These are phyloP conservation scores for Aspergillus sp. DNA, from an alignment of 2,329 filamentous ascomycete genomes.

Conservation along the genomic window DNA sequence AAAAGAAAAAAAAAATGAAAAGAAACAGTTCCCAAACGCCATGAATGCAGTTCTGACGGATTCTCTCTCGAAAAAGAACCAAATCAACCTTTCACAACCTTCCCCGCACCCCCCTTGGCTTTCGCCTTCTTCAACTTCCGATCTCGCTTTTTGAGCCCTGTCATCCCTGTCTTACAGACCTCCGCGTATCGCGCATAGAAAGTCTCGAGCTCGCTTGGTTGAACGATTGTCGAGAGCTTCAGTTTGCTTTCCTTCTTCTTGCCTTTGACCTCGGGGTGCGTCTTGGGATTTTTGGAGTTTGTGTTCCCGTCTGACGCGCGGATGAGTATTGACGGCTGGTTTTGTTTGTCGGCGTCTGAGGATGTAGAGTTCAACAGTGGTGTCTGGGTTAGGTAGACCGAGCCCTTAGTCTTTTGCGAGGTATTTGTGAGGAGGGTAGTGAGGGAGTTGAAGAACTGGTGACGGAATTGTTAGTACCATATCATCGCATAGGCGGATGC, in stretches of 20 bases:
- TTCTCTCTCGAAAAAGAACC: not conserved
- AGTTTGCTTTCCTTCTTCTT: constrained; percentile 52
- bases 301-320: constrained; percentile 79
- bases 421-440: constrained; percentile 40
- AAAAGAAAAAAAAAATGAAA: not conserved
- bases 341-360: constrained; percentile 19
- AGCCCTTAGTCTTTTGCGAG: constrained; percentile 42
- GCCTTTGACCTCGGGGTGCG: constrained; percentile 22
- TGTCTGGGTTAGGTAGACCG: constrained; percentile 47
- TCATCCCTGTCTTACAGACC: constrained; percentile 86
- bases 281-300: constrained; percentile 43
- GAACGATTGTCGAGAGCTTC: constrained; percentile 81
- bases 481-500: not conserved
- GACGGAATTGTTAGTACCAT: not conserved
- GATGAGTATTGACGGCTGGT: constrained; percentile 71
- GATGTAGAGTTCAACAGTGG: constrained; percentile 25
- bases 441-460: constrained; percentile 45
- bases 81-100: constrained; percentile 30
- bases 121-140: constrained; percentile 77
- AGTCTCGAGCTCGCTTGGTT: constrained; percentile 69
- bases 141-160: constrained; percentile 86
- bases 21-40: not conserved
- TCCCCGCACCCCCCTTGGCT: constrained; percentile 41
- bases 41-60: not conserved
- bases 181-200: constrained; percentile 90